Conservation (phyloP, 495 filamentous ascomycete genomes). For the Penicilliopsis zonata region DNA sequence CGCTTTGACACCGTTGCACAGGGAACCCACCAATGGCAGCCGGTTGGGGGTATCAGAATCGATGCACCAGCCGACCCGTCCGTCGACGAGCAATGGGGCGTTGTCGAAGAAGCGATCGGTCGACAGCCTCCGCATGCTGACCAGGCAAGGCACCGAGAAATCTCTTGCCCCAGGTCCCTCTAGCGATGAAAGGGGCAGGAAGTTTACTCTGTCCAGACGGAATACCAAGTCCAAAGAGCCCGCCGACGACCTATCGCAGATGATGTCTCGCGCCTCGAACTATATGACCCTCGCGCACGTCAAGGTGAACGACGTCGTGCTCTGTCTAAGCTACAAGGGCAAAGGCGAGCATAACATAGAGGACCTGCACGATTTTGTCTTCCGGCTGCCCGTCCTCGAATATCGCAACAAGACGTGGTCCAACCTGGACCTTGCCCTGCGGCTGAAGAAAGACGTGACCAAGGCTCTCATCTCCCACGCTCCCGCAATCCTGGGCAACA, state of each 20-base stretch:
- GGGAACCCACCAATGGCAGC: slow-evolving; percentile 16
- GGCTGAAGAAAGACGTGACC: slow-evolving; percentile 88
- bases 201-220: slow-evolving; percentile 40
- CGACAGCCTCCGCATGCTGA: slow-evolving; percentile 48
- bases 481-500: slow-evolving; percentile 94
- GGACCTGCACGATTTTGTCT: slow-evolving; percentile 95
- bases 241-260: slow-evolving; percentile 91
- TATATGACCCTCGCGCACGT: slow-evolving; percentile 97
- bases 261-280: slow-evolving; percentile 90
- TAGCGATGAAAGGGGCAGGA: slow-evolving; percentile 44
- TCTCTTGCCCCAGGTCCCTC: slow-evolving; percentile 24
- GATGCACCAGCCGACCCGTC: slow-evolving; percentile 12
- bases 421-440: slow-evolving; percentile 85
- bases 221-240: slow-evolving; percentile 41
- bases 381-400: slow-evolving; percentile 86
- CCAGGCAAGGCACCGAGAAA: slow-evolving; percentile 36
- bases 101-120: slow-evolving; percentile 50
- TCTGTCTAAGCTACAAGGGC: slow-evolving; percentile 95
- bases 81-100: slow-evolving; percentile 19
- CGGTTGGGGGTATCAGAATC: slow-evolving; percentile 25
- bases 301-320: slow-evolving; percentile 84
- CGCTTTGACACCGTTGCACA: slow-evolving; percentile 27
- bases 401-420: slow-evolving; percentile 99
- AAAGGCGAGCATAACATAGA: slow-evolving; percentile 89
- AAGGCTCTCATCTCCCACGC: slow-evolving; percentile 89